Evolutionary conservation across 2,329 filamentous ascomycete species (phyloP).

Genomic region (Aurifilum marmelostoma): DNA sequence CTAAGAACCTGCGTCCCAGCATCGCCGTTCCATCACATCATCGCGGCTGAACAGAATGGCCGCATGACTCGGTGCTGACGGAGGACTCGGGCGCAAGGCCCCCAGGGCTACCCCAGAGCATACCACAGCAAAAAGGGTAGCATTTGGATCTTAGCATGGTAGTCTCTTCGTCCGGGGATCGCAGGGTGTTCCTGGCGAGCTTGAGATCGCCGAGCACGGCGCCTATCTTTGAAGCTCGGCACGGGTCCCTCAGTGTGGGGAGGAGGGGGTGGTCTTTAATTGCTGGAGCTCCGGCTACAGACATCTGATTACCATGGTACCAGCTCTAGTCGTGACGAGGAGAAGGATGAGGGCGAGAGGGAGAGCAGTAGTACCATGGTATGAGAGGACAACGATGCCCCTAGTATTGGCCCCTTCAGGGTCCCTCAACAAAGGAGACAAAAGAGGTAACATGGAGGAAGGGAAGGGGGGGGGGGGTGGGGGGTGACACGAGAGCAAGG

Average conservation of each 20-base stretch:
- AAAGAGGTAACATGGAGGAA: neutral
- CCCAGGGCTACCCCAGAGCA: constrained; percentile 5
- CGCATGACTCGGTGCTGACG: constrained; percentile 22
- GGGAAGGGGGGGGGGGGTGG: too few species aligned
- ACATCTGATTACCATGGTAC: neutral
- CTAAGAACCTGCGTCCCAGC: neutral
- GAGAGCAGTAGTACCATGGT: too few species aligned
- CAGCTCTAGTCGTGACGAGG: neutral
- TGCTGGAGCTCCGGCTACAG: neutral
- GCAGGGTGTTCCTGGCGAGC: constrained; percentile 2
- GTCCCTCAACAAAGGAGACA: neutral
- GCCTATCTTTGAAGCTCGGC: constrained; percentile 2
- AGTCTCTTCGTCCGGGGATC: neutral
- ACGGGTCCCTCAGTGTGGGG: constrained; percentile 8
- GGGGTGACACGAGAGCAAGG: neutral
- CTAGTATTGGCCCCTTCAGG: neutral
- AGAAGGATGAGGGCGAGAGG: too few species aligned
- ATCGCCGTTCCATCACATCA: constrained; percentile 16
- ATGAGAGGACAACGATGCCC: neutral
- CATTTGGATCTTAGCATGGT: constrained; percentile 16
- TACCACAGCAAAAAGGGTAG: constrained; percentile 5
- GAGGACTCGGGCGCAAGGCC: neutral
- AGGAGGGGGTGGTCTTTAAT: neutral
- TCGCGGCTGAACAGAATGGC: constrained; percentile 18
- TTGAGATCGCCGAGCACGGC: neutral